Conservation (phyloP, 805 yeast species). For the Ogataea paradorogensis region DNA sequence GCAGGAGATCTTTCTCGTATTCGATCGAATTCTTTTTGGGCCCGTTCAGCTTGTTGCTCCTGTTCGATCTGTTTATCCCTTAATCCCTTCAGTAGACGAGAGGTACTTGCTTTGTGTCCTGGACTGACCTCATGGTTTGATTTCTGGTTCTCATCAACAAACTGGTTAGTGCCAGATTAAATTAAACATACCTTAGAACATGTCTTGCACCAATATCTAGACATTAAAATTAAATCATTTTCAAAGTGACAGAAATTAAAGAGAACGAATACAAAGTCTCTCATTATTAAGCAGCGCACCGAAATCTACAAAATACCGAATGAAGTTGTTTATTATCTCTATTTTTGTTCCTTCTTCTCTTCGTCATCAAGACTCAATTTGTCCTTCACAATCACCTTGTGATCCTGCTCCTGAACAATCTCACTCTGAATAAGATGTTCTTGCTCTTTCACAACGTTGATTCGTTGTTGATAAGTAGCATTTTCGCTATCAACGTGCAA, state of each 20-base stretch:
- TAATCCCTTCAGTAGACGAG: constrained; percentile 25
- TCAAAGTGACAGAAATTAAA: neutral
- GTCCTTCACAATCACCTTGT: constrained; percentile 59
- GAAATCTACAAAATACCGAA: neutral
- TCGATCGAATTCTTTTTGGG: constrained; percentile 16
- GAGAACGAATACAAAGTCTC: too few relatives aligned
- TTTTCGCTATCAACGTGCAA: constrained; percentile 70
- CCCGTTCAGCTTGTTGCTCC: constrained; percentile 14
- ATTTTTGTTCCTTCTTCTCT: constrained; percentile 6
- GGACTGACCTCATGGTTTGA: constrained; percentile 34
- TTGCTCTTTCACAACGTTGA: constrained; percentile 74
- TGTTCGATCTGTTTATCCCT: constrained; percentile 26
- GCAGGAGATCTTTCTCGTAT: constrained; percentile 1
- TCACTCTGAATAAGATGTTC: constrained; percentile 85
- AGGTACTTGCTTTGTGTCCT: constrained; percentile 29
- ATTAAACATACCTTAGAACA: constrained; percentile 34
- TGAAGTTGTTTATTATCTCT: neutral
- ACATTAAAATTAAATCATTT: constrained; percentile 21
- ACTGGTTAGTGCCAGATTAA: constrained; percentile 24
- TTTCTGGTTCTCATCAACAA: constrained; percentile 35
- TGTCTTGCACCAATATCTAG: constrained; percentile 36
- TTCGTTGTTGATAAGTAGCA: constrained; percentile 65
- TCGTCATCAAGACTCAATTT: constrained; percentile 57
- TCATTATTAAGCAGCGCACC: too few relatives aligned
- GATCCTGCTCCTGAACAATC: constrained; percentile 72